Evolutionary conservation across 139 green algal genomes (phyloP), one percentile per base, ranked within the genome.

Genomic region (Yamagishiella unicocca): DNA sequence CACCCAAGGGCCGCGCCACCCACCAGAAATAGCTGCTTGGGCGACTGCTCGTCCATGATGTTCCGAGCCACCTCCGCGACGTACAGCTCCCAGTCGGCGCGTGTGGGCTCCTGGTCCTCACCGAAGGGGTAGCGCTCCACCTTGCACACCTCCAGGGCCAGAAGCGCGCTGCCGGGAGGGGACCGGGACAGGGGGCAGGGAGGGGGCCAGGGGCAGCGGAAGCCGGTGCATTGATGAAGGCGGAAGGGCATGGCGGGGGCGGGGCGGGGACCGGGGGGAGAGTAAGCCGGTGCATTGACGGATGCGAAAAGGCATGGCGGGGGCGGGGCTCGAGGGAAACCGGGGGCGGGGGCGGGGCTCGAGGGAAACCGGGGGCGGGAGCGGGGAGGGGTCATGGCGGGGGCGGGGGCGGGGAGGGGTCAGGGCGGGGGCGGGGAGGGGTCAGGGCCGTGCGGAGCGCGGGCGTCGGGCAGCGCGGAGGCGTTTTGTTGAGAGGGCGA

Each of bases 31-130:
- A 98, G 92, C 31, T 75, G 83, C 88, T 98, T 98, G 43, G 97
- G 96, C 6, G 83, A 95, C 93, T 99, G 97, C 92, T 99, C 97
- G 42, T 46, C 58, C 75, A 99, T 42, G n/a, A 99, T 97, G 82
- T 98, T 94, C 19, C 31, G 37, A 0, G 75, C 83, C 46, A 90
- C 72, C 88, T 95, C 95, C 78, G 89, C 88, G 55, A 99, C 90
- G 90, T 99, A 99, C 42, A 96, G 82, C 93, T 99, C 97, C 97
- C 97, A 99, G 90, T 99, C 97, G 0, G 95, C 91, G 25, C 88
- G 75, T 72, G 93, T 55, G 40, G 96, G 93, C 55, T 80, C 68
- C 93, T 91, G 86, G 55, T 74, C 62, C 19, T 92, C 85, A 7
- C 67, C 27, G 9, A 91, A 71, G 27, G 84, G 84, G 62, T 82